Conservation (phyloP, 345 rosid species). For the Bruguiera sexangula region DNA sequence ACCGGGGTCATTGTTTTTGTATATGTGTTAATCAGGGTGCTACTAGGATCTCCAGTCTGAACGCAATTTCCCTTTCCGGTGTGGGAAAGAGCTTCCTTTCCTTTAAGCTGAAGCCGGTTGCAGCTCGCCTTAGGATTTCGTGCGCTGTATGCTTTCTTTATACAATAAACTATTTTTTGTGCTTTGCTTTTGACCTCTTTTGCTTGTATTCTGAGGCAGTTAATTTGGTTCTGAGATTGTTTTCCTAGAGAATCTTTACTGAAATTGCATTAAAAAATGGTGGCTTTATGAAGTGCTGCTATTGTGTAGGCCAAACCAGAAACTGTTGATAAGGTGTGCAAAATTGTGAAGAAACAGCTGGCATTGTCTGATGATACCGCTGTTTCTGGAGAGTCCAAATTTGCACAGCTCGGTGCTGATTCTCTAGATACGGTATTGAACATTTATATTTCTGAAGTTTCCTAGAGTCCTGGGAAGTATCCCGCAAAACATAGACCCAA, state of each 20-base stretch:
- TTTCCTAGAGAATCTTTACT: background rate
- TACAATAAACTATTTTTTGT: background rate
- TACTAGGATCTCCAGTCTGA: constrained; percentile 19
- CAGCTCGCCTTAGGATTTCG: constrained; percentile 48
- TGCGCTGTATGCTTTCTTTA: constrained; percentile 46
- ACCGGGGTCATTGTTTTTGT: background rate
- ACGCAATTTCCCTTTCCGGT: constrained; percentile 10
- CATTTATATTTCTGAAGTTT: too few relatives aligned
- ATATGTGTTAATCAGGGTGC: constrained; percentile 9
- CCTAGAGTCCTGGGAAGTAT: too few relatives aligned
- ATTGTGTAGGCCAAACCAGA: constrained; percentile 67
- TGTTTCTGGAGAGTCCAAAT: constrained; percentile 66
- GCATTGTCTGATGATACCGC: constrained; percentile 50
- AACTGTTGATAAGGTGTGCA: constrained; percentile 75
- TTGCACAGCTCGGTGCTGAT: constrained; percentile 76
- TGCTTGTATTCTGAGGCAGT: background rate
- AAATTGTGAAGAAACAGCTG: constrained; percentile 77
- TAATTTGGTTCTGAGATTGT: background rate
- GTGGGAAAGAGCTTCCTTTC: constrained; percentile 20
- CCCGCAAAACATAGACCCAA: too few relatives aligned
- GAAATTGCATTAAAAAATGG: background rate
- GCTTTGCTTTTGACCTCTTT: background rate
- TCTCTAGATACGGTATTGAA: constrained; percentile 77
- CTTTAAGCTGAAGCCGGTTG: constrained; percentile 12
- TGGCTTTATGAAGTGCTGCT: constrained; percentile 2